Percentiles rank a stretch among this genome's conserved stretches.
Evolutionary conservation across 106 monocot genomes (phyloP).

Genomic region (Chionographis japonica): DNA sequence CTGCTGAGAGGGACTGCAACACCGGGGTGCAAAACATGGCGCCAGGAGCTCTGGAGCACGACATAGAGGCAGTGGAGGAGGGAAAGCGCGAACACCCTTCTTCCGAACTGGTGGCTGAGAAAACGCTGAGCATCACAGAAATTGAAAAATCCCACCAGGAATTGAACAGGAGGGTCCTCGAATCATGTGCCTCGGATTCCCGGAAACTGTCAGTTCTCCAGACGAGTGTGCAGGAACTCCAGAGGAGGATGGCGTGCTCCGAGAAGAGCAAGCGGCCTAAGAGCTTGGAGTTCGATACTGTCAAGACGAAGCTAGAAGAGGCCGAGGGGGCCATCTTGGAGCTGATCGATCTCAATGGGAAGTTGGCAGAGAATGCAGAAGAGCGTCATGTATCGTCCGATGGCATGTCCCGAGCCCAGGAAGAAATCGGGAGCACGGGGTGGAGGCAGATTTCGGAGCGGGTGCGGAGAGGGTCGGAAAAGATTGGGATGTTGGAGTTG

Average conservation of each 20-base stretch:
- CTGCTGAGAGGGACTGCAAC: conserved; percentile 31
- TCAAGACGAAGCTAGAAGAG: conserved; percentile 50
- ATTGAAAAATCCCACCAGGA: conserved; percentile 26
- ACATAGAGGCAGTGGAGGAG: conserved; percentile 28
- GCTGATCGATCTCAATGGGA: conserved; percentile 38
- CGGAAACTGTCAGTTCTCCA: conserved; percentile 49
- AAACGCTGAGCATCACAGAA: conserved; percentile 43
- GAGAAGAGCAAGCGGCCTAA: conserved; percentile 22
- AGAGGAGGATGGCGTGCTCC: conserved; percentile 51
- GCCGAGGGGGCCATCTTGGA: conserved; percentile 49
- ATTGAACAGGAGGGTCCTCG: conserved; percentile 46
- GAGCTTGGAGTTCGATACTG: conserved; percentile 24
- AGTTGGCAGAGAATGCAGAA: conserved; percentile 47
- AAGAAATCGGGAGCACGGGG: conserved; percentile 12
- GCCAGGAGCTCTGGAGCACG: not conserved
- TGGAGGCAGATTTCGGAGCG: conserved; percentile 46
- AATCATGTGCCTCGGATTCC: conserved; percentile 57
- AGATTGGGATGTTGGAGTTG: conserved; percentile 73
- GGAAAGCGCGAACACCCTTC: conserved; percentile 37
- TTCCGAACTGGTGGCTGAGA: conserved; percentile 45
- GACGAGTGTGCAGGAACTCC: conserved; percentile 38
- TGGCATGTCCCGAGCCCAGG: conserved; percentile 8
- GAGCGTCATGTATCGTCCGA: conserved; percentile 6
- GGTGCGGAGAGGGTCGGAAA: conserved; percentile 50
- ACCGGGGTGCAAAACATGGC: conserved; percentile 5